Evolutionary conservation across 148 eudicot genomes (phyloP), one percentile per base, ranked within the genome.

Genomic region (Polygonum aviculare): DNA sequence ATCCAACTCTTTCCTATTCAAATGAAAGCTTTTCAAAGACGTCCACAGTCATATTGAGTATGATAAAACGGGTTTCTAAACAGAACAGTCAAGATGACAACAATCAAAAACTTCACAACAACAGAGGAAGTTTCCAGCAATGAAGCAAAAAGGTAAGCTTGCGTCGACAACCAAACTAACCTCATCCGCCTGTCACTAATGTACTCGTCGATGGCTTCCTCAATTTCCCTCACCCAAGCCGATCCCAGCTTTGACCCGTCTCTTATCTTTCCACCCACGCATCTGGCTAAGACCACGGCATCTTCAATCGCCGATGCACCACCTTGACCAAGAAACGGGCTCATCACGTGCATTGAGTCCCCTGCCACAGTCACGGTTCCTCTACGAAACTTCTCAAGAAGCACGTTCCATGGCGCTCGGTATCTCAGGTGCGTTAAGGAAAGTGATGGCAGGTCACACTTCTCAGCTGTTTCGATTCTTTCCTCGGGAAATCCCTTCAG

Each of bases 311-410:
- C 91, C 21, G 91, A 85, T 1, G 91, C 86, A 4, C 94, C 94
- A 63, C 90, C 94, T 54, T 90, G 91, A 2, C 91, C 91, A 2
- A 88, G 81, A 72, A 86, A 90, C n/a, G 94, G 94, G 75, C 91
- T 87, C 88, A 88, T 88, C 7, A 90, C 88, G 75, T 90, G 94
- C 90, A 85, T 83, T 19, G 94, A 87, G 78, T 90, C 91, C 38
- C 94, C 94, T 0, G 87, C 91, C 12, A 90, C 86, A 4, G 83
- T 83, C 31, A 85, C 85, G 33, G 77, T 74, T 36, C 83, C 90
- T 81, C 55, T 82, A 0, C 82, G 77, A 69, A 85, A 86, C 49
- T 57, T 84, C 15, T 80, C 85, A 0, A 67, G 45, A 19, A 88
- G 81, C 38, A 90, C 26, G 39, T 83, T 79, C 90, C 90, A 88